These are phyloP conservation scores for Coniochaeta prunicola DNA, from an alignment of 2,329 filamentous ascomycete species.

Conservation along the genomic window DNA sequence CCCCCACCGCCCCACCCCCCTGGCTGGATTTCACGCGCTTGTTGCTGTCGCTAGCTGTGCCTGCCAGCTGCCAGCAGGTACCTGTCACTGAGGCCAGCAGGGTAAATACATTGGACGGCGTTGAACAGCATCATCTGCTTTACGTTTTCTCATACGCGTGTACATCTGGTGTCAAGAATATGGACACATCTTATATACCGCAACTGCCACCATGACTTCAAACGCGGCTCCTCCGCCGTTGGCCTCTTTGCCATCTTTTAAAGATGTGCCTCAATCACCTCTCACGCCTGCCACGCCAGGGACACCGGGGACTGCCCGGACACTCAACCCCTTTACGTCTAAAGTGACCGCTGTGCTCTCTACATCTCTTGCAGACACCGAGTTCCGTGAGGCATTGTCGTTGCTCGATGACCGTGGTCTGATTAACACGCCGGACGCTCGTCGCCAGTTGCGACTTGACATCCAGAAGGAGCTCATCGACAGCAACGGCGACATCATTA, in stretches of 20 bases:
- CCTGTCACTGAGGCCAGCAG: not conserved
- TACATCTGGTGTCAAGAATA: not conserved
- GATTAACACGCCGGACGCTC: constrained; percentile 68
- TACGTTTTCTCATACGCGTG: not conserved
- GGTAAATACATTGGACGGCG: not conserved
- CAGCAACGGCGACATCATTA: constrained; percentile 82
- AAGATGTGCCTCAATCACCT: constrained; percentile 20
- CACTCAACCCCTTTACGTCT: constrained; percentile 63
- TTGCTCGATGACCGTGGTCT: constrained; percentile 68
- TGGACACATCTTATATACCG: not conserved
- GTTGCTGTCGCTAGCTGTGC: not conserved
- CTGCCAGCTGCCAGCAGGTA: not conserved
- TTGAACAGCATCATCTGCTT: not conserved
- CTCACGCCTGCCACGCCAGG: constrained; percentile 20
- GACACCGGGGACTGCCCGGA: constrained; percentile 23
- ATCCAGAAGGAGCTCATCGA: constrained; percentile 89
- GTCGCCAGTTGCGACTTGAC: constrained; percentile 72
- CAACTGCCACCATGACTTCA: not conserved
- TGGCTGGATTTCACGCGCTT: not conserved
- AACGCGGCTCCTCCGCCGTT: not conserved
- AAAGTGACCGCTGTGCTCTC: constrained; percentile 83
- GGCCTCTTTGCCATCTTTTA: not conserved
- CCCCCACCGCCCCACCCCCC: not conserved
- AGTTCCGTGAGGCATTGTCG: constrained; percentile 77
- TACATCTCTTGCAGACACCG: constrained; percentile 84